Base-by-base conservation (phyloP, 768 basidiomycete genomes). In the button mushroom (Agaricus bisporus) region DNA sequence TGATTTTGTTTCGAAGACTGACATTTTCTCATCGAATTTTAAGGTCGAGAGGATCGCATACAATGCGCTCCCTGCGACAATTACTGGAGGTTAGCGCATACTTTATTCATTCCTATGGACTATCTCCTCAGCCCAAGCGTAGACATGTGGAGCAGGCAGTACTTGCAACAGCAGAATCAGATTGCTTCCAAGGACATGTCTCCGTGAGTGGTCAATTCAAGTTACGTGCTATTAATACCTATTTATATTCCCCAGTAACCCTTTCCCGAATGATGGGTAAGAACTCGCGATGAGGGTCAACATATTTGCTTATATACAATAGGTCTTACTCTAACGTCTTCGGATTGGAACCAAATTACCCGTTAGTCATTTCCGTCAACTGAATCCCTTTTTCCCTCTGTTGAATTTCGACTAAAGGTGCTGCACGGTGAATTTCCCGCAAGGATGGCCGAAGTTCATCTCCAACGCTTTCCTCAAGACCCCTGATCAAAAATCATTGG, bases 111-210 rank as follows among this genome's bases (percentile, higher is more conserved):
- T 29, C 5, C 36, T 17, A 5, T 14, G 18, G 17, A 5, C 25
- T n/a, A 36, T 15, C n/a, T 41, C 17, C 43, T n/a, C 48, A 41
- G 32, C 29, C 22, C 11, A 11, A 36, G 17, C 20, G 4, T 42
- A 79, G 78, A 75, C 59, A 81, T 82, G 76, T 81, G 78, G 79
- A 73, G 77, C 0, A 69, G 78, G 12, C 80, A 82, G 61, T 83
- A 82, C 58, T 64, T 81, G 14, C 81, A 82, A 55, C 75, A 82
- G 58, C 75, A 79, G 61, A 83, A 80, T 57, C 80, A 82, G 59
- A 74, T 82, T 37, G 76, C 75, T 0, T 70, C 78, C 14, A 72
- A 75, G 64, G 80, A 80, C 58, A 81, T 80, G 79, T 74, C 66
- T 15, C 74, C 72, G 76, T 76, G 41, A 58, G 72, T 55, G 36